Evolutionary conservation across 306 rosid species (phyloP), one percentile per base, ranked within the genome.

Genomic region (Vigna reflexopilosa): DNA sequence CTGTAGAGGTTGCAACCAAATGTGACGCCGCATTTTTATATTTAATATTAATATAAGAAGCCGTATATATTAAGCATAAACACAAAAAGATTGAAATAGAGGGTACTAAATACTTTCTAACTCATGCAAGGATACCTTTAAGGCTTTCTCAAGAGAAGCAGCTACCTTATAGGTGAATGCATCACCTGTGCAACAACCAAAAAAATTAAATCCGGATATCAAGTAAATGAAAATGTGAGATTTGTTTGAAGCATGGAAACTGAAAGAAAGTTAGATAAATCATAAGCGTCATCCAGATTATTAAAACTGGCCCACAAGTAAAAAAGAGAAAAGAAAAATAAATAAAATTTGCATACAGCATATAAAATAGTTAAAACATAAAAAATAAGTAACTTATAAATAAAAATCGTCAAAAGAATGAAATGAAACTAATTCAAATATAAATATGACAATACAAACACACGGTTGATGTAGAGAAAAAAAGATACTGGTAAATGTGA

Each of bases 61-160:
- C 59, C 54, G 42, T 51, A 81, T 70, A 6, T n/a, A 64, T 38
- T 9, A 36, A 16, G 70, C 7, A 52, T 20, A 49, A 70, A 56
- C 58, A 83, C 24, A 47, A 55, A 44, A 36, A 51, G 17, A 72
- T 75, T 74, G 20, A 49, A 75, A 40, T 11, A 67, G 80, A 67
- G 78, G 70, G 76, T 5, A 13, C 17, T 70, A 68, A 61, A 72
- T 52, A 63, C 62, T 71, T 74, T 61, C 82, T 70, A 76, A 45
- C 64, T 50, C 38, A 40, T 67, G 47, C 76, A 79, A 75, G 49
- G 72, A 82, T 89, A 89, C 98, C 97, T 94, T 87, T 86, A 94
- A 85, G 49, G 97, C 95, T 82, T 87, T 92, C 91, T 94, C 98
- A 28, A 94, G 87, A 64, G 89, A 88, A 65, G 86, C 85, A 82